Conservation (phyloP, 2,329 filamentous ascomycete species). For the Tolypocladium ophioglossoides region DNA sequence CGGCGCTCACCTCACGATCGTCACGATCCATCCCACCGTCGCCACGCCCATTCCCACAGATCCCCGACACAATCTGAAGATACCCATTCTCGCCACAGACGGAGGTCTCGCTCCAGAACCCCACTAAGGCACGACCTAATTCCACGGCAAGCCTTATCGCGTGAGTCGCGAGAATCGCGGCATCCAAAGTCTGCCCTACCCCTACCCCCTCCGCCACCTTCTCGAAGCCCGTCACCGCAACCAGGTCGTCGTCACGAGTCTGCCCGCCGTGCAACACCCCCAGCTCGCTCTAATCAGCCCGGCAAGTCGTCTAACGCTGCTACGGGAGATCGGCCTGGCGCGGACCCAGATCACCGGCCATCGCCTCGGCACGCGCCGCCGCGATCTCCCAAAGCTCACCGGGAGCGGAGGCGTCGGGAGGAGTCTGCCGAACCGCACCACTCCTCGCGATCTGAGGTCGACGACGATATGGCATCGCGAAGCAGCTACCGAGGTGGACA, state of each 20-base stretch:
- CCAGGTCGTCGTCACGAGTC: slow-evolving; percentile 2
- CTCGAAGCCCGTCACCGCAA: slow-evolving; percentile 5
- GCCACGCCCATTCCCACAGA: slow-evolving; percentile 15
- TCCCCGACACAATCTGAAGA: slow-evolving; percentile 15
- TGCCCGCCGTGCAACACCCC: slow-evolving; percentile 5
- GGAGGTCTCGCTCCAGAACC: slow-evolving; percentile 15
- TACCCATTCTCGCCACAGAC: slow-evolving; percentile 8
- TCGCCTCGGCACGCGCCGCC: slow-evolving; percentile 12
- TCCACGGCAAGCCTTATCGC: neutral
- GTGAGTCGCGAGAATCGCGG: slow-evolving; percentile 12
- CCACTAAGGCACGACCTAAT: slow-evolving; percentile 6
- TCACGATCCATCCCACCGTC: slow-evolving; percentile 19
- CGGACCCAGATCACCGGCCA: slow-evolving; percentile 11
- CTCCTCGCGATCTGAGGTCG: slow-evolving; percentile 38
- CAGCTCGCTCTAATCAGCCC: slow-evolving; percentile 13
- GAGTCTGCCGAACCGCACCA: slow-evolving; percentile 19
- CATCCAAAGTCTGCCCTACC: slow-evolving; percentile 9
- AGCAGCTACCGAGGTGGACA: slow-evolving; percentile 32
- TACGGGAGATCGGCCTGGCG: slow-evolving; percentile 5
- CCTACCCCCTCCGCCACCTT: neutral
- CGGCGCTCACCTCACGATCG: slow-evolving; percentile 22
- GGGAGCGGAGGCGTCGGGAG: slow-evolving; percentile 17
- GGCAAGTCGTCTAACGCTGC: slow-evolving; percentile 7
- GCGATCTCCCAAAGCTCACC: slow-evolving; percentile 15
- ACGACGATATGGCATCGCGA: slow-evolving; percentile 38